Percentiles rank a stretch among this genome's conserved stretches.
These are phyloP conservation scores for Phytophthora tubulina DNA, from an alignment of 352 stramenopile species.

Conservation along the genomic window DNA sequence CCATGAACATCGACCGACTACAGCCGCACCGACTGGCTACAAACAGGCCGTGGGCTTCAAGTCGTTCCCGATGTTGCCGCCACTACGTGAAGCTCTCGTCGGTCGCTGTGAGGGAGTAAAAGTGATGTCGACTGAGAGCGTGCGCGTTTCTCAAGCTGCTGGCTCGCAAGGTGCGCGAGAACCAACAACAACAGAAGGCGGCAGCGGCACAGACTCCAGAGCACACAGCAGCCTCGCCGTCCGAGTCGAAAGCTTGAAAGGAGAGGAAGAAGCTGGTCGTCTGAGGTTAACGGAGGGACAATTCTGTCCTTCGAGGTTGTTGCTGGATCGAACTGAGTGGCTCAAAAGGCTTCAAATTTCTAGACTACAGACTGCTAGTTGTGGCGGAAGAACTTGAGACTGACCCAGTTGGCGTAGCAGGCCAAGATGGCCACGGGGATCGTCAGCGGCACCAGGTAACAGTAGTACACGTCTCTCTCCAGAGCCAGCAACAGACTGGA, in stretches of 20 bases:
- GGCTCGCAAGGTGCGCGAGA: slow-evolving; percentile 66
- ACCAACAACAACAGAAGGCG: slow-evolving; percentile 27
- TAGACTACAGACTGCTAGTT: slow-evolving; percentile 46
- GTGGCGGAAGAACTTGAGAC: slow-evolving; percentile 89
- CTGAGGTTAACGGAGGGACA: no score
- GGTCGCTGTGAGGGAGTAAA: slow-evolving; percentile 57
- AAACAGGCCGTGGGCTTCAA: slow-evolving; percentile 74
- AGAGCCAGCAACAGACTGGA: slow-evolving; percentile 47
- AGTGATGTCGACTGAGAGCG: slow-evolving; percentile 47
- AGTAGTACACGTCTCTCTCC: slow-evolving; percentile 82
- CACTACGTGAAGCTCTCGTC: slow-evolving; percentile 80
- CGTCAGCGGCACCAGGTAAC: slow-evolving; percentile 79
- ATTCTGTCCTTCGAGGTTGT: no score
- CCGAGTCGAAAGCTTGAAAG: slow-evolving; percentile 13
- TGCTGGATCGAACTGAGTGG: not conserved
- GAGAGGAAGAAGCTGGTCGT: no score
- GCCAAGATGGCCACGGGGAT: slow-evolving; percentile 81
- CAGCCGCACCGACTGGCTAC: not conserved
- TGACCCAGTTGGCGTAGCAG: slow-evolving; percentile 87
- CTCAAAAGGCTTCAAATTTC: slow-evolving; percentile 15
- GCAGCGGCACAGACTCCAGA: not conserved
- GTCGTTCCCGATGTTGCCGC: slow-evolving; percentile 74
- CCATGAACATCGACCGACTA: no score
- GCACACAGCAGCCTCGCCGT: not conserved
- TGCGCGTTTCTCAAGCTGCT: slow-evolving; percentile 70